phyloP scores from a whole-genome alignment of 306 rosid genomes.

The Ammopiptanthus mongolicus region DNA sequence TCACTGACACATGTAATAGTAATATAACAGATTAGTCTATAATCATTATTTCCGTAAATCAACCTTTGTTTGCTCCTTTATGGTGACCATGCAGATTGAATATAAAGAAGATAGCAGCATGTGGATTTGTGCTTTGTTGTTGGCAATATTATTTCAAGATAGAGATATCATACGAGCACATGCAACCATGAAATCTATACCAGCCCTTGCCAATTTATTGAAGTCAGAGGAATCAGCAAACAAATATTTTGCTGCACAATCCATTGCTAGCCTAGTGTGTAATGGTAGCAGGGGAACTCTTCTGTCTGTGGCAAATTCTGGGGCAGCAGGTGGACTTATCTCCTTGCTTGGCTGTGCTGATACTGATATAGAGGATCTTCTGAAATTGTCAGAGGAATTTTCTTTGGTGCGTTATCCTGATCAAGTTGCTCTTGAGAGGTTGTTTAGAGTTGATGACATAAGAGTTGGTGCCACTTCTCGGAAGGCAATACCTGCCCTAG shows the following conservation, averaged over 20 bases:
- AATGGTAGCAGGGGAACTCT: constrained; percentile 99
- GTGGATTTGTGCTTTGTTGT: constrained; percentile 85
- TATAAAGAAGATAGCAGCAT: constrained; percentile 84
- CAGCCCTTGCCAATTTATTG: constrained; percentile 76
- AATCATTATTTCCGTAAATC: constrained; percentile 8
- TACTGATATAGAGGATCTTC: constrained; percentile 74
- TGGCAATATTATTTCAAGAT: constrained; percentile 89
- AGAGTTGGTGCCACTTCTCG: constrained; percentile 96
- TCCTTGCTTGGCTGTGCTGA: constrained; percentile 97
- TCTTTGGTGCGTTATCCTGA: constrained; percentile 79
- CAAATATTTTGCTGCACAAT: constrained; percentile 94
- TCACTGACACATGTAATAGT: background rate
- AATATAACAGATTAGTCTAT: background rate
- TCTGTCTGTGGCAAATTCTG: constrained; percentile 92
- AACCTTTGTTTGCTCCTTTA: constrained; percentile 16
- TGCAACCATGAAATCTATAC: constrained; percentile 91
- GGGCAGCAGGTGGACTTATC: constrained; percentile 88
- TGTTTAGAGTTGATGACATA: constrained; percentile 98
- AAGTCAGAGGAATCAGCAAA: constrained; percentile 84
- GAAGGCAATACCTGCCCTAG: constrained; percentile 95
- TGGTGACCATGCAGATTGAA: constrained; percentile 55
- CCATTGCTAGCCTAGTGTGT: constrained; percentile 90
- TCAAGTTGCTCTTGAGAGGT: constrained; percentile 91
- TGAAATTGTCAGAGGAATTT: constrained; percentile 85
- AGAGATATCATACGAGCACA: constrained; percentile 93